Evolutionary conservation across 1,284 basidiomycete genomes (phyloP), one percentile per base, ranked within the genome.

Genomic region (Marasmius oreades): DNA sequence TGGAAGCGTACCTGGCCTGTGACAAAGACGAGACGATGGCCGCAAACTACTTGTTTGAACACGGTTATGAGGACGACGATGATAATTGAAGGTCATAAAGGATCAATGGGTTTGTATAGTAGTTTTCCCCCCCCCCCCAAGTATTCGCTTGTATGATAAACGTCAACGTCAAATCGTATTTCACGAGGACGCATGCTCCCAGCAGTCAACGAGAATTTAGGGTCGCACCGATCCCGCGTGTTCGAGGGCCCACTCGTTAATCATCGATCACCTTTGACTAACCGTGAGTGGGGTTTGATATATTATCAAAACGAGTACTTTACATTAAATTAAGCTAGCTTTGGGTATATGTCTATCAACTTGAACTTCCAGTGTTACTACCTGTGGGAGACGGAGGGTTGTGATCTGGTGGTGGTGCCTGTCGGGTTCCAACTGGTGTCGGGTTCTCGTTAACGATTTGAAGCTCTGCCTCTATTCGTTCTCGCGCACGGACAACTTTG

Each of bases 1-100:
- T 93, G 44, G 85, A 96, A 70, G 95, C 95, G 0, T 98, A 92
- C 74, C 82, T 94, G 73, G 87, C 88, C 5, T 97, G 94, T 71
- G 95, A 94, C 71, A 95, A 92, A 80, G 93, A 98, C 67, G 95
- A 98, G 73, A 93, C 96, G 70, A 74, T 95, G 43, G 93, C 95
- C 1, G 95, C 95, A 20, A 96, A 95, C 68, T 95, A 88, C 66
- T 72, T 95, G 65, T 95, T 95, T 64, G 93, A 95, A 62, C 71
- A 76, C 59, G 76, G 76, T 34, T 88, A 85, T 64, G 88, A 89
- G 2, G 85, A 86, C 28, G 56, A 58, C 24, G 47, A 50, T 33
- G 47, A 50, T 60, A 52, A 59, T 26, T 59, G 24, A 54, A 52
- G 28, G 28, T 31, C 16, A 31, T 14, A 34, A 36, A 12, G 53